Percentiles rank a stretch among this genome's conserved stretches.
phyloP scores from a whole-genome alignment of 352 stramenopile species.

The Phytopythium sindhum region DNA sequence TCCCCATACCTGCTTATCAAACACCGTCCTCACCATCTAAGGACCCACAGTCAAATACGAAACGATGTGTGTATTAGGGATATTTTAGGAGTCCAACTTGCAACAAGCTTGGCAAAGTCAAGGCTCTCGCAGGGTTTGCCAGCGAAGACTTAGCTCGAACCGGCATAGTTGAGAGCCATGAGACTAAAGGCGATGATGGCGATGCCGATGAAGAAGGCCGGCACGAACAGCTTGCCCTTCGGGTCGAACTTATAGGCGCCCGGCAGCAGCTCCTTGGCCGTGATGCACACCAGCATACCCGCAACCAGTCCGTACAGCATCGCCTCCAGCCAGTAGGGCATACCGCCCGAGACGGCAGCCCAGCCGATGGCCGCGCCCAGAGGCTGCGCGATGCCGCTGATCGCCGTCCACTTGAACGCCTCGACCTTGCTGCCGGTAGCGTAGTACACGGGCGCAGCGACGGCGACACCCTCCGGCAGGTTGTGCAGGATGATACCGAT shows the following conservation, averaged over 20 bases:
- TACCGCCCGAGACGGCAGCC: slow-evolving; percentile 40
- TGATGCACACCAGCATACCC: slow-evolving; percentile 94
- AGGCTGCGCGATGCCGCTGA: slow-evolving; percentile 91
- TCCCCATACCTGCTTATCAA: no score
- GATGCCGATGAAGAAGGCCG: slow-evolving; percentile 85
- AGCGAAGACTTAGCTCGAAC: slow-evolving; percentile 4
- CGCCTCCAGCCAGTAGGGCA: slow-evolving; percentile 69
- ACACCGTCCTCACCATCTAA: no score
- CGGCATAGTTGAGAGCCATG: slow-evolving; percentile 29
- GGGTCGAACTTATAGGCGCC: slow-evolving; percentile 90
- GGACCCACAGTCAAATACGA: no score
- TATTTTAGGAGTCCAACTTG: not conserved
- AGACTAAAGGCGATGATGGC: slow-evolving; percentile 88
- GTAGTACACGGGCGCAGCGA: slow-evolving; percentile 96
- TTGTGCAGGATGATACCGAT: slow-evolving; percentile 97
- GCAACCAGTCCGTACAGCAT: slow-evolving; percentile 91
- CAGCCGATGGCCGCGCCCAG: slow-evolving; percentile 85
- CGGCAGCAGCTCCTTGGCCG: slow-evolving; percentile 89
- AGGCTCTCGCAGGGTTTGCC: no score
- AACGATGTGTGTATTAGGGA: not conserved
- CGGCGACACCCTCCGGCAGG: slow-evolving; percentile 95
- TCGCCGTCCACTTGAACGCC: slow-evolving; percentile 90
- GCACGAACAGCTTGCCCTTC: slow-evolving; percentile 82
- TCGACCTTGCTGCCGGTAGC: slow-evolving; percentile 91
- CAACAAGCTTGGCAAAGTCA: not conserved